A percentile compares a stretch with the other conserved stretches of the same genome.
Conservation (phyloP, 345 rosid species). For the Gynandropsis gynandra region DNA sequence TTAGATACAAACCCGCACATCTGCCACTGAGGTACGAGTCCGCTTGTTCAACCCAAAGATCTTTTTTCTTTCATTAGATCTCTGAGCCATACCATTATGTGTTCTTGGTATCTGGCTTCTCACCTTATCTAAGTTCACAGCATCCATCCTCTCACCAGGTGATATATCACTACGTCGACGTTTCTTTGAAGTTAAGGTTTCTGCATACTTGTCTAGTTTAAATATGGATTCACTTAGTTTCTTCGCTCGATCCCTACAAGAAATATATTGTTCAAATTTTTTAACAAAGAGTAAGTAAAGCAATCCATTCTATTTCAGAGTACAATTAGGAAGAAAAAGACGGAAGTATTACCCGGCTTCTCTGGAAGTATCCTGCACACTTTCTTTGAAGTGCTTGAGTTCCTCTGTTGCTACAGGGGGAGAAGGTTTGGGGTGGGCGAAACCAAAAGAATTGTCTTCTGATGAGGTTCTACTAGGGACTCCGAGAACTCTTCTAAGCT, state of each 20-base stretch:
- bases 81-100: constrained; percentile 49
- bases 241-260: constrained; percentile 67
- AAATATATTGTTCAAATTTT: constrained; percentile 20
- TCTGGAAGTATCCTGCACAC: constrained; percentile 66
- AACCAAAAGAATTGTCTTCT: constrained; percentile 64
- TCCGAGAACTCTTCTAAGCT: constrained; percentile 70
- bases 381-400: constrained; percentile 79
- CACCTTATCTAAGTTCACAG: constrained; percentile 44
- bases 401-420: constrained; percentile 71
- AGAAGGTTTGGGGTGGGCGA: constrained; percentile 44
- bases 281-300: constrained; percentile 1
- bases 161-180: constrained; percentile 56
- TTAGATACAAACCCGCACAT: constrained; percentile 68
- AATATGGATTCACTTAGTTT: constrained; percentile 50
- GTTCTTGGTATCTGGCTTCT: constrained; percentile 65
- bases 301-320: constrained; percentile 3
- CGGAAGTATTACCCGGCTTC: constrained; percentile 61
- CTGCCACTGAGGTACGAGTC: constrained; percentile 53
- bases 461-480: constrained; percentile 47
- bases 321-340: constrained; percentile 5
- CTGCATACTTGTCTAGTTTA: constrained; percentile 66
- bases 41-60: constrained; percentile 71
- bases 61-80: constrained; percentile 68
- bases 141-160: constrained; percentile 50
- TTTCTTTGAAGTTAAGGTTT: constrained; percentile 68